These are phyloP conservation scores for Forsythia suspensa DNA, from an alignment of 257 asterid genomes.

Conservation along the genomic window DNA sequence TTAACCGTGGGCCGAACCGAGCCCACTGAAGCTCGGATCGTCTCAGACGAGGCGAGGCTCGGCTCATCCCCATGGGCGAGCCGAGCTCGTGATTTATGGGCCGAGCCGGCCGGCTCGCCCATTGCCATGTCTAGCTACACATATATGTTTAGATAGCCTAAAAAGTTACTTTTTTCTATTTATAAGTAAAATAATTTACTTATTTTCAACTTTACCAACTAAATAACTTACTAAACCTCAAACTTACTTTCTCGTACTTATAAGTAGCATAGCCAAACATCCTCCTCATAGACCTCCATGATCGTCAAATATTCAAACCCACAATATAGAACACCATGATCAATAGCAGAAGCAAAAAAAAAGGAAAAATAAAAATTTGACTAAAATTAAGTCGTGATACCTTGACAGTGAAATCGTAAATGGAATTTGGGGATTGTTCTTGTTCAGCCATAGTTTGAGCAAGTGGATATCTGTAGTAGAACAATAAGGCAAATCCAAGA, in stretches of 20 bases:
- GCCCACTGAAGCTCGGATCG: no score
- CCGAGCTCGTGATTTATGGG: no score
- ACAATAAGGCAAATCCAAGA: slow-evolving; percentile 3
- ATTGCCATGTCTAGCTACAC: no score
- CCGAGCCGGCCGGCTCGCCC: no score
- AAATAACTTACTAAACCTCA: no score
- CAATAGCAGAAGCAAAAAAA: not conserved
- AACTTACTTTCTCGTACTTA: no score
- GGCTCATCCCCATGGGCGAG: no score
- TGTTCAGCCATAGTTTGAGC: slow-evolving; percentile 27
- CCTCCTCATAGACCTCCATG: not conserved
- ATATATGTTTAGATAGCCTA: no score
- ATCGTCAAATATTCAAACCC: not conserved
- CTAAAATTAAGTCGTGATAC: slow-evolving; percentile 15
- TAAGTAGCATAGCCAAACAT: not conserved
- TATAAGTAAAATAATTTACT: no score
- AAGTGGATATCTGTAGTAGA: slow-evolving; percentile 25
- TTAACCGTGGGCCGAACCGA: no score
- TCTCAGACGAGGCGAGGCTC: no score
- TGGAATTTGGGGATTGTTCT: slow-evolving; percentile 32
- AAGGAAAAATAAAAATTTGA: not conserved
- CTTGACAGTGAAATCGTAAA: slow-evolving; percentile 70
- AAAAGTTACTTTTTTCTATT: no score
- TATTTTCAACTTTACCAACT: not conserved
- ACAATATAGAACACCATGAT: not conserved